Evolutionary conservation across 2,329 filamentous ascomycete species (phyloP), one percentile per base, ranked within the genome.

Genomic region (Magnaporthiopsis rhizophila): DNA sequence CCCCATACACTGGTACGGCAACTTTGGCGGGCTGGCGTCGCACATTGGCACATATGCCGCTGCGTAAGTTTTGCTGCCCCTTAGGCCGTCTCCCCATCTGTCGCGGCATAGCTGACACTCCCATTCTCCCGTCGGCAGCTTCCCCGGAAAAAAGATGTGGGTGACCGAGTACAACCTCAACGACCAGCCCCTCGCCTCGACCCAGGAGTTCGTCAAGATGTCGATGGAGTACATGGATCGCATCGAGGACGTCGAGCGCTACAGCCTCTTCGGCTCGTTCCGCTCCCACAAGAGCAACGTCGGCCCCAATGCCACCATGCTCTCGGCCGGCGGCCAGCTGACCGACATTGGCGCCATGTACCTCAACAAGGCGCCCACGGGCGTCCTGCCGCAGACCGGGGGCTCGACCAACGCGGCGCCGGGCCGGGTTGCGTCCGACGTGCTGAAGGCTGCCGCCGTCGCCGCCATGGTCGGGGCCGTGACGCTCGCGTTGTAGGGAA

Each of bases 341-440:
- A 93, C 90, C 1, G 86, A 91, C 68, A 89, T 94, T 68, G 91
- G 91, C 0, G 82, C 83, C 2, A 89, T 88, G 87, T 95, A 94
- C 73, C 74, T 95, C n/a, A 86, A 91, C 1, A 74, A 78, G 9
- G 69, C 69, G 15, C 78, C 77, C 0, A 83, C 80, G 1, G 81
- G 80, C 1, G 73, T 82, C 2, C 69, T 73, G 0, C 79, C 80
- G 2, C 66, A 65, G 13, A 68, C 64, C 61, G 36, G 56, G 0
- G 34, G 28, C n/a, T 45, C 56, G 1, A 59, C 30, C 26, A 26
- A 32, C 24, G 62, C 62, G 7, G 13, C 57, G 38, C 15, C 28
- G 57, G 28, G 21, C n/a, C 57, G 24, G 18, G 8, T 24, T 13
- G 24, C 13, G 5, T 8, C 24, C 7, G 38, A 32, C 7, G 58